Base-by-base conservation (phyloP, 176 grass and related monocot species). In the Oryza officinalis region DNA sequence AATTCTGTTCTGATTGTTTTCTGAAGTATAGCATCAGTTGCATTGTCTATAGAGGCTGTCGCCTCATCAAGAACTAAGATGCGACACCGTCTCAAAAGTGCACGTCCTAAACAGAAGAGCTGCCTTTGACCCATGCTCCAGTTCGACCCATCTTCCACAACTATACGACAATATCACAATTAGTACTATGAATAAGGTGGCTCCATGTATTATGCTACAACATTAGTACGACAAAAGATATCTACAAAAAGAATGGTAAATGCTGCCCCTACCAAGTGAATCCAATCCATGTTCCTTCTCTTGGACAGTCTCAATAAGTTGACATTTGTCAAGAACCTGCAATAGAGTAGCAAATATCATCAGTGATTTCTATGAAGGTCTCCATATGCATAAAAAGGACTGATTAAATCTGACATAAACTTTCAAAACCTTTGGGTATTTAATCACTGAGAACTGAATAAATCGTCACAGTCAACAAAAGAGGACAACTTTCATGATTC, bases 41-140 rank as follows among this genome's bases (percentile, higher is more conserved):
- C 77, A 76, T 88, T 93, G 31, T 93, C 88, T 3, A 93, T 93
- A 3, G 91, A 93, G 31, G 85, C 86, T 12, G 91, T 94, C 8
- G 91, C 88, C 72, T 90, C 92, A 44, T 94, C 92, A 30, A 94
- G 82, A 12, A 94, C 86, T 69, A 94, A 44, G 61, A 94, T 94
- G 8, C 78, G 73, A 49, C 74, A 88, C 63, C 63, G 59, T 64
- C 88, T 88, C 67, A 90, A 67, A 46, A 93, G 69, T 32, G 91
- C 88, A 47, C 91, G 81, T 17, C 88, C 85, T 60, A 93, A 74
- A 64, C 91, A 93, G 66, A 93, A 88, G 26, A 94, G 86, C 88
- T 98, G 96, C 45, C 96, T 91, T 89, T 98, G 93, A 22, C 96
- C 93, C 96, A 98, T 98, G 87, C 96, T 94, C 92, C 88, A 94